These are phyloP conservation scores for Colletotrichum sp. DNA, from an alignment of 2,329 filamentous ascomycete genomes.

Conservation along the genomic window DNA sequence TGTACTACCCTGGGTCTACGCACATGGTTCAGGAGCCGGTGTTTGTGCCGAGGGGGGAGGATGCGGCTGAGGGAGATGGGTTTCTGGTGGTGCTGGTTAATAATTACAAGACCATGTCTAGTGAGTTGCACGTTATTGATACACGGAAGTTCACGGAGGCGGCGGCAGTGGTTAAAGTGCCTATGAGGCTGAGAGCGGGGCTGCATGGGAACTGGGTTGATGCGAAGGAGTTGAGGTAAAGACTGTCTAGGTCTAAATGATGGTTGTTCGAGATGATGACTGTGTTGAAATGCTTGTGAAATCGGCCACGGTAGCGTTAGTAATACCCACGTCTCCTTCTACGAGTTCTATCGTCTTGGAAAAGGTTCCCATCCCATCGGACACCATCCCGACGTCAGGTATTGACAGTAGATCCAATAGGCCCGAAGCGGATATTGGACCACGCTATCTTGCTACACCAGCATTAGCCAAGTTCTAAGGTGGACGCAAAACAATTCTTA, in stretches of 20 bases:
- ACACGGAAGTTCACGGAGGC: not conserved
- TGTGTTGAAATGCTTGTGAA: not conserved
- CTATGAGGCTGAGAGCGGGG: not conserved
- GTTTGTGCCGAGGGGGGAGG: conserved; percentile 40
- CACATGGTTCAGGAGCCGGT: conserved; percentile 48
- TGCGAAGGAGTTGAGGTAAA: not conserved
- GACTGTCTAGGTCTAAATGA: not conserved
- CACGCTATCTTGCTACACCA: conserved; percentile 42
- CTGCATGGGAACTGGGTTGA: conserved; percentile 13
- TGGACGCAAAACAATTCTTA: not conserved
- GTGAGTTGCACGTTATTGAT: conserved; percentile 12
- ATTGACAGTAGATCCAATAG: conserved; percentile 44
- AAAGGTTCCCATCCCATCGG: not conserved
- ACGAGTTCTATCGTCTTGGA: not conserved
- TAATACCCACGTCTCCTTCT: accelerated
- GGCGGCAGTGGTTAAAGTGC: conserved; percentile 5
- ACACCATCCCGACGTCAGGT: not conserved
- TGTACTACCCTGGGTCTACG: conserved; percentile 36
- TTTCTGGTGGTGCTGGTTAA: conserved; percentile 38
- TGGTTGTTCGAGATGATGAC: not conserved
- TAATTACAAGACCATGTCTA: conserved; percentile 14
- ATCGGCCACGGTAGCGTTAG: accelerated
- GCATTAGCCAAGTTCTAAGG: not conserved
- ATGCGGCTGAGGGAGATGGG: conserved; percentile 41
- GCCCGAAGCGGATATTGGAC: conserved; percentile 54